Conservation (phyloP, 1,284 basidiomycete species). For the Somion occarium region DNA sequence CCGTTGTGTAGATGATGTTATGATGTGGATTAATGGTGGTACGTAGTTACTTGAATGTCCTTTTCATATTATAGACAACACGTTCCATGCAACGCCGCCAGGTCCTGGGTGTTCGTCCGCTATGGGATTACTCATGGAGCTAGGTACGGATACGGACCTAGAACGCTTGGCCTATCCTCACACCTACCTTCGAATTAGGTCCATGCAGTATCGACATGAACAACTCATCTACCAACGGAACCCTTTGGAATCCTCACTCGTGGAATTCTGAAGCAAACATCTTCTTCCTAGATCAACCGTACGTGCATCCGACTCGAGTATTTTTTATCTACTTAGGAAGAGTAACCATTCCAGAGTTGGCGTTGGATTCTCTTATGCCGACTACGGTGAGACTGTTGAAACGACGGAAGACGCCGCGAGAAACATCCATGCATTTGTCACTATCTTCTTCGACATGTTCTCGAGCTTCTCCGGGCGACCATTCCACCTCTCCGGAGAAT, state of each 20-base stretch:
- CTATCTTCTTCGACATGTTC: constrained; percentile 75
- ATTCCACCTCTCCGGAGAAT: constrained; percentile 70
- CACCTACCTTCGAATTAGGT: constrained; percentile 28
- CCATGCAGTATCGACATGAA: constrained; percentile 55
- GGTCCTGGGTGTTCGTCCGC: constrained; percentile 64
- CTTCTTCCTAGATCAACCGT: constrained; percentile 70
- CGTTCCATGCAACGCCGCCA: constrained; percentile 19
- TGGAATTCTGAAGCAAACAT: constrained; percentile 68
- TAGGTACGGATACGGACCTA: constrained; percentile 33
- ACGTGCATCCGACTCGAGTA: constrained; percentile 15
- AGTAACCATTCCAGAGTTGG: constrained; percentile 36
- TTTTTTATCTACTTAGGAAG: background rate
- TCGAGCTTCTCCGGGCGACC: constrained; percentile 58
- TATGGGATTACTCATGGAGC: constrained; percentile 51
- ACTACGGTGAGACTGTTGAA: constrained; percentile 49
- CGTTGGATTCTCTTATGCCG: constrained; percentile 63
- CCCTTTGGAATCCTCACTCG: constrained; percentile 55
- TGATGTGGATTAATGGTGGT: constrained; percentile 74
- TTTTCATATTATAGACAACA: background rate
- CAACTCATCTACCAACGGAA: constrained; percentile 42
- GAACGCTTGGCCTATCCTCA: background rate
- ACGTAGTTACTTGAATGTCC: constrained; percentile 3
- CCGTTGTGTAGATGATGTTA: constrained; percentile 45
- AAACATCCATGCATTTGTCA: constrained; percentile 67
- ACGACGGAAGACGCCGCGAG: constrained; percentile 71